Percentiles rank a stretch among this genome's conserved stretches.
Conservation (phyloP, 495 filamentous ascomycete genomes). For the Penicillium samsonianum region DNA sequence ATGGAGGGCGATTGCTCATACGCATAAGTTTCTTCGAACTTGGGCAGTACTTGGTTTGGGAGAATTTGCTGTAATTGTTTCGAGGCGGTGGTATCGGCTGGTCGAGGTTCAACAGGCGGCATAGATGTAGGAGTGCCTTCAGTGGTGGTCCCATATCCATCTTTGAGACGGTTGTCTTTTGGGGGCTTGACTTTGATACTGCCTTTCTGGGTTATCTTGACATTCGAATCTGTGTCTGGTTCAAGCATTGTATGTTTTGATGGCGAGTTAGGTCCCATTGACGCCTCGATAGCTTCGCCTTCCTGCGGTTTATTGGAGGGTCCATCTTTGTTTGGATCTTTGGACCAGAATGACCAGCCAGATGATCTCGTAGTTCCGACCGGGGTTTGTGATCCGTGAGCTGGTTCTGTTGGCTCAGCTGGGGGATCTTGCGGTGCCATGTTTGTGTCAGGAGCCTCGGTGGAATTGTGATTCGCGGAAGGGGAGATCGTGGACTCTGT, state of each 20-base stretch:
- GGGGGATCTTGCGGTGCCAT: slow-evolving; percentile 26
- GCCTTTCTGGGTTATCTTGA: slow-evolving; percentile 50
- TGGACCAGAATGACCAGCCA: slow-evolving; percentile 86
- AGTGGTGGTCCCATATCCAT: slow-evolving; percentile 35
- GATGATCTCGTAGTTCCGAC: slow-evolving; percentile 52
- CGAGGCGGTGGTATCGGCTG: slow-evolving; percentile 41
- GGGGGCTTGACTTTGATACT: slow-evolving; percentile 45
- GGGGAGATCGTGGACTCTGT: slow-evolving; percentile 27
- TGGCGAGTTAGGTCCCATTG: slow-evolving; percentile 55
- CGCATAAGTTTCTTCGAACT: slow-evolving; percentile 66
- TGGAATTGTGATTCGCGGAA: slow-evolving; percentile 7
- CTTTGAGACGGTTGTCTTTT: slow-evolving; percentile 39
- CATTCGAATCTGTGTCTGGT: slow-evolving; percentile 29
- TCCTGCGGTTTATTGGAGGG: slow-evolving; percentile 36
- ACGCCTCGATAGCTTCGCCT: slow-evolving; percentile 63
- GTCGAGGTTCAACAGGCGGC: slow-evolving; percentile 19
- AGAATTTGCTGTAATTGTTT: slow-evolving; percentile 47
- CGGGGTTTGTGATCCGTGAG: slow-evolving; percentile 42
- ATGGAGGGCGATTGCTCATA: slow-evolving; percentile 69
- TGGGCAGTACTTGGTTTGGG: slow-evolving; percentile 69
- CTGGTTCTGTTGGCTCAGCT: slow-evolving; percentile 26
- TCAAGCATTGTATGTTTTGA: slow-evolving; percentile 18
- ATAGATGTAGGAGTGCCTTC: slow-evolving; percentile 40
- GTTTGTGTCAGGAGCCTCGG: slow-evolving; percentile 22
- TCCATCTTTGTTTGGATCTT: slow-evolving; percentile 55